Evolutionary conservation across 2,329 filamentous ascomycete species (phyloP), one percentile per base, ranked within the genome.

Genomic region (Phaeosphaeriaceae sp.): DNA sequence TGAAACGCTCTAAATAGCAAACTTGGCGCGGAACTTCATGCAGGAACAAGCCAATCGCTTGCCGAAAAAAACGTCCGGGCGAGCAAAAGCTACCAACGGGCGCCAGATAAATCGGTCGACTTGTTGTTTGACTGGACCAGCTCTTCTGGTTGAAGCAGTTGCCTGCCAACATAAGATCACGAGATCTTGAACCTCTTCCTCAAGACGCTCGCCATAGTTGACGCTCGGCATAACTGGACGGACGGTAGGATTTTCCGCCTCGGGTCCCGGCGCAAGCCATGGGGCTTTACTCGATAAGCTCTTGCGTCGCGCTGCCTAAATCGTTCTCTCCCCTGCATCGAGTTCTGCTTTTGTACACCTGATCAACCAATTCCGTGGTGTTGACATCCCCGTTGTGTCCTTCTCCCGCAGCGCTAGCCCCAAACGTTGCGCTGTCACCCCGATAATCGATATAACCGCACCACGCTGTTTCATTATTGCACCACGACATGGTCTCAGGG

Each of bases 1-100:
- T 68, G 66, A 70, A 71, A 71, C 68, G 54, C 60, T 35, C 59
- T 55, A 60, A 50, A 53, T 55, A 52, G 46, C 44, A 51, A 46
- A 52, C 53, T 51, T 60, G 54, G 44, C 50, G 28, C 44, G 46
- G 48, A 48, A 40, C 16, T 20, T 60, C 39, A 68, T 70, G 66
- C 67, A 62, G 54, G 48, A 48, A 58, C 60, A 18, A 36, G 40
- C 58, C 61, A 62, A 60, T 58, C 44, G 34, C 42, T 29, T 20
- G 6, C n/a, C 23, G 15, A 40, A 17, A 38, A 54, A 40, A 56
- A 54, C 33, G 26, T 29, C 35, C 8, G 44, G 28, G 46, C 29
- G 30, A 48, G 18, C 33, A 45, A 44, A 40, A 8, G 30, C n/a
- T 40, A 15, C 33, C 34, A 20, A 36, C 42, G 42, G 47, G 58